A percentile compares a stretch with the other conserved stretches of the same genome.
Evolutionary conservation across 2,329 filamentous ascomycete species (phyloP).

Genomic region (Phaeoacremonium minimum): DNA sequence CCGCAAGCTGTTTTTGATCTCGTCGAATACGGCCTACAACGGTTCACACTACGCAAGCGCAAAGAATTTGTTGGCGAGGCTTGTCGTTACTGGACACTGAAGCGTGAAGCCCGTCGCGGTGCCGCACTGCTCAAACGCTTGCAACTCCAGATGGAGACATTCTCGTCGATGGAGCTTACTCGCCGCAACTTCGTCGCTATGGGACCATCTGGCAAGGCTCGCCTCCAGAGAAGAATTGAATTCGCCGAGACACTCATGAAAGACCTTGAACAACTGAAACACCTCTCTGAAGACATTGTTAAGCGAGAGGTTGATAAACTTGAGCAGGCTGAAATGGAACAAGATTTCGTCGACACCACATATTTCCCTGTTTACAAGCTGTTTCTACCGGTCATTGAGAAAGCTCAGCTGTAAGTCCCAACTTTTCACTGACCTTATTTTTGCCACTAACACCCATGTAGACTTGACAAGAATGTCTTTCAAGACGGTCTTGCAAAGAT

Average conservation of each 20-base stretch:
- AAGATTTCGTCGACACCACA: constrained; percentile 76
- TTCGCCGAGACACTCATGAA: constrained; percentile 74
- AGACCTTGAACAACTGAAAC: constrained; percentile 73
- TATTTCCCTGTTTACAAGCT: constrained; percentile 86
- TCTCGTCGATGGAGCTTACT: constrained; percentile 96
- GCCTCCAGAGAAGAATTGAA: constrained; percentile 77
- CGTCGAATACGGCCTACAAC: constrained; percentile 76
- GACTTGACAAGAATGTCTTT: constrained; percentile 63
- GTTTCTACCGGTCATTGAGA: constrained; percentile 73
- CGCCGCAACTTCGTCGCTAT: constrained; percentile 93
- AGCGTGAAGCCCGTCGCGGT: constrained; percentile 86
- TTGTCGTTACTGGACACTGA: constrained; percentile 97
- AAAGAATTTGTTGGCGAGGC: constrained; percentile 92
- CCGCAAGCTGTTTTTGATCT: constrained; percentile 83
- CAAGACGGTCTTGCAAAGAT: constrained; percentile 44
- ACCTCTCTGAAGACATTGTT: constrained; percentile 66
- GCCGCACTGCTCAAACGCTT: constrained; percentile 89
- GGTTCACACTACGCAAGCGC: constrained; percentile 75
- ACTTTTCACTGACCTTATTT: constrained; percentile 1
- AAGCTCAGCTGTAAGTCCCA: constrained; percentile 70
- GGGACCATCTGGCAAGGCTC: constrained; percentile 76
- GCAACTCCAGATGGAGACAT: constrained; percentile 92
- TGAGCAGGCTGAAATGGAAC: constrained; percentile 70
- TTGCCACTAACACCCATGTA: constrained; percentile 35
- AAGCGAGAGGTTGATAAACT: constrained; percentile 75